Percentiles rank a stretch among this genome's conserved stretches.
These are phyloP conservation scores for Ceratobasidium sp. DNA, from an alignment of 1,284 basidiomycete species.

Conservation along the genomic window DNA sequence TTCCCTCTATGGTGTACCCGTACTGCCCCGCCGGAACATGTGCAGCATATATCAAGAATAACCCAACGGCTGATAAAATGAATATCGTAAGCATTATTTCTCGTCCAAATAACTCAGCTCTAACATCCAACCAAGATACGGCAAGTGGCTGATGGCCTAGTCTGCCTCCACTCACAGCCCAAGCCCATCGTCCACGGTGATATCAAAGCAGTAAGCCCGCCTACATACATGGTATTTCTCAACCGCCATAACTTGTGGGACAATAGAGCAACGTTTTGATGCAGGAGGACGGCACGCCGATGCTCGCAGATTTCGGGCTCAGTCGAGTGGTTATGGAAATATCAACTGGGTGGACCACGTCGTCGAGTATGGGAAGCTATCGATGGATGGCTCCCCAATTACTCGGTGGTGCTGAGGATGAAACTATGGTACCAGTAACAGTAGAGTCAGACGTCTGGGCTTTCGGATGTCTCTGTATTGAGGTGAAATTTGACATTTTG, in stretches of 20 bases:
- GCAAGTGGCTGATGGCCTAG: slow-evolving; percentile 41
- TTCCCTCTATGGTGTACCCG: slow-evolving; percentile 32
- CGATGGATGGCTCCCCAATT: slow-evolving; percentile 36
- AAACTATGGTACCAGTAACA: slow-evolving; percentile 4
- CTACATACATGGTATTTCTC: no score
- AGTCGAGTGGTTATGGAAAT: slow-evolving; percentile 26
- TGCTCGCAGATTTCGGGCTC: slow-evolving; percentile 40
- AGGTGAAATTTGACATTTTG: slow-evolving; percentile 2
- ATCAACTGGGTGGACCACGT: slow-evolving; percentile 38
- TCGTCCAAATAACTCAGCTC: background rate
- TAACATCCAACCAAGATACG: slow-evolving; percentile 31
- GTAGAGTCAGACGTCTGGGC: slow-evolving; percentile 38
- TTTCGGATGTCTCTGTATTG: slow-evolving; percentile 36
- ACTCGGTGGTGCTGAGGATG: slow-evolving; percentile 22
- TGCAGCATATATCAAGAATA: slow-evolving; percentile 1
- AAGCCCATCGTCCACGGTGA: slow-evolving; percentile 43
- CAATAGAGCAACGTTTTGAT: slow-evolving; percentile 39
- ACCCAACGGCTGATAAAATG: slow-evolving; percentile 21
- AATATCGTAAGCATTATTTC: slow-evolving; percentile 13
- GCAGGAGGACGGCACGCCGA: slow-evolving; percentile 18
- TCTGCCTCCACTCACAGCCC: slow-evolving; percentile 37
- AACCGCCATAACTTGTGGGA: no score
- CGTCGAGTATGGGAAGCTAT: slow-evolving; percentile 6
- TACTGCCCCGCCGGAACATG: slow-evolving; percentile 41
- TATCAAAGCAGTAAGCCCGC: slow-evolving; percentile 42